Evolutionary conservation across 140 eudicot genomes (phyloP), one percentile per base, ranked within the genome.

Genomic region (Erigeron philadelphicus): DNA sequence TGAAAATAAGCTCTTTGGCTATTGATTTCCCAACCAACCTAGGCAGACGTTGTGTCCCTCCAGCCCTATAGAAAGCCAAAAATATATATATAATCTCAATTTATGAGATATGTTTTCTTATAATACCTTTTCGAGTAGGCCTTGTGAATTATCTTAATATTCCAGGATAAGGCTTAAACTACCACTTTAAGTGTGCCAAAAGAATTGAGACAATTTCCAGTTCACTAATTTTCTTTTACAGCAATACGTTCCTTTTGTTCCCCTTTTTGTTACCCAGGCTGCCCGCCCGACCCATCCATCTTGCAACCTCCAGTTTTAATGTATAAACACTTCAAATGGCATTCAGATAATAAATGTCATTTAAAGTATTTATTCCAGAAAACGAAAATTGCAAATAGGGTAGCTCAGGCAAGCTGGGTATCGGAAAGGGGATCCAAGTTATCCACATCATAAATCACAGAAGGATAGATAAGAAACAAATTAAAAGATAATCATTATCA

Each of bases 11-110:
- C 56, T 93, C 99, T 78, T 93, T 93, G 42, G 99, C 99, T 46
- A 70, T 72, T 59, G 99, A 93, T 78, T 81, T 89, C 80, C 99
- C 97, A 59, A 87, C 85, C 81, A 93, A 76, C 84, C 99, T 87
- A 65, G 99, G 94, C 74, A 93, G 93, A 54, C 96, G 78, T 72
- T 86, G 96, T 11, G 99, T 81, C 67, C 97, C 99, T 53, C 99
- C 97, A 58, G 97, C 99, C 66, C 99, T 93, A 89, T 53, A 81
- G 47, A 85, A 68, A 54, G 76, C 72, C 18, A 61, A 5, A 13
- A n/a, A 49, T 66, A 23, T 42, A 78, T 38, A 75, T 50, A 41
- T 63, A 19, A 55, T 57, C 35, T 2, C 42, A 11, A 54, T 19
- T 38, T 62, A 17, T 10, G 55, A 31, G 69, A 66, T 35, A 65